Evolutionary conservation across 768 basidiomycete species (phyloP), one percentile per base, ranked within the genome.

Genomic region (Arthromyces matolae): DNA sequence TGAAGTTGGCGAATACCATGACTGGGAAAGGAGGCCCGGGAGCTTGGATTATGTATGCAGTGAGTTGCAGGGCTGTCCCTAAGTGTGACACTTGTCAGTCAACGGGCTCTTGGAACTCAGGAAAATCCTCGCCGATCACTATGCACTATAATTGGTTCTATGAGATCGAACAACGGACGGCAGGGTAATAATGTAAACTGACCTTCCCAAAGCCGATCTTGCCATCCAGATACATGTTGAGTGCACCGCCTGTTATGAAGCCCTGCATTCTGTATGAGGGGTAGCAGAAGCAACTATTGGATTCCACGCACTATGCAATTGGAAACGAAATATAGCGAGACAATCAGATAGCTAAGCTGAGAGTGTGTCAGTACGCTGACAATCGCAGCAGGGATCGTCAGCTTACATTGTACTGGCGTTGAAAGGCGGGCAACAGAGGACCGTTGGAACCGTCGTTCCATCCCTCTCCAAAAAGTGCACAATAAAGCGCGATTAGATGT

Each of bases 1-100:
- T 42, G 6, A 59, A 60, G 47, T 70, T 78, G 1, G 64, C 71
- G 12, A 75, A 34, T 16, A 74, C 70, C 54, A 83, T 73, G 8
- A 71, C 60, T 2, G 78, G 74, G 52, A 81, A 83, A 1, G 80
- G 78, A 0, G 76, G 79, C 6, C 67, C 75, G 6, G 76, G 60
- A 2, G 72, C 62, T 47, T 72, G 67, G 19, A 81, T 62, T 8
- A 65, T 60, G 50, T 76, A 83, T 7, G 68, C 73, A 6, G 68
- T 37, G 13, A 72, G 58, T 56, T 80, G 78, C 6, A 54, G 61
- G 20, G 67, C 32, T 0, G 79, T 64, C 2, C 77, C 77, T 78
- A 22, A 27, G 20, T n/a, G 14, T 27, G 14, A 42, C 13, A 31
- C 23, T 1, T n/a, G 8, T 32, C 16, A 23, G 18, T 23, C n/a